Percentiles rank a stretch among this genome's conserved stretches.
These are phyloP conservation scores for Apiotrichum domesticum DNA, from an alignment of 1,284 basidiomycete species.

Conservation along the genomic window DNA sequence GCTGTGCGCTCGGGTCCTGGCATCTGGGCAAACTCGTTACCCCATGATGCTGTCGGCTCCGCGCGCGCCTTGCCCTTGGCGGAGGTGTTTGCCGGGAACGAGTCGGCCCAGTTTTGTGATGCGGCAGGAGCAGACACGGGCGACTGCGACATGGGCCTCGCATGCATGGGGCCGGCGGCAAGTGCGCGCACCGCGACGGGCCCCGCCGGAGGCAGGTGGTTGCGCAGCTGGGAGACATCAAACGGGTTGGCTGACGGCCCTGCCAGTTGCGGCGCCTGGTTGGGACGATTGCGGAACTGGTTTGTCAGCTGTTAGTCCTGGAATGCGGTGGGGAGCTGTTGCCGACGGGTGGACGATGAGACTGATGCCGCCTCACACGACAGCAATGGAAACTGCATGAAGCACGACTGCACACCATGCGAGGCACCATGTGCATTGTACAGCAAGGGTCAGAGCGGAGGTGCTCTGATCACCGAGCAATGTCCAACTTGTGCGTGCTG, in stretches of 20 bases:
- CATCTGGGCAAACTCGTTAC: slow-evolving; percentile 16
- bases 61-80: slow-evolving; percentile 18
- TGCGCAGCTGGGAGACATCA: slow-evolving; percentile 35
- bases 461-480: too few species aligned
- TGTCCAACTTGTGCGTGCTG: too few species aligned
- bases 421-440: too few species aligned
- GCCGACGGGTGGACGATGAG: too few species aligned
- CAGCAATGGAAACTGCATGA: too few species aligned
- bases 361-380: too few species aligned
- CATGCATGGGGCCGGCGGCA: not conserved
- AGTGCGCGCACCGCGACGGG: not conserved
- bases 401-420: too few species aligned
- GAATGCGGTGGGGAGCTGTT: too few species aligned
- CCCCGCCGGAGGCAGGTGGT: slow-evolving; percentile 24
- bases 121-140: not conserved
- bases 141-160: not conserved
- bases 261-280: not conserved
- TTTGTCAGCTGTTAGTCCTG: too few species aligned
- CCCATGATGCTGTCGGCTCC: slow-evolving; percentile 10
- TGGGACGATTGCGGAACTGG: slow-evolving; percentile 12
- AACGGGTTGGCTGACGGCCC: slow-evolving; percentile 20
- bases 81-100: slow-evolving; percentile 2
- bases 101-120: slow-evolving; percentile 19
- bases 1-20: slow-evolving; percentile 2
- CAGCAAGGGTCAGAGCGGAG: too few species aligned